Percentiles rank a stretch among this genome's conserved stretches.
These are phyloP conservation scores for Hypoxylon sp. DNA, from an alignment of 2,329 filamentous ascomycete species.

Conservation along the genomic window DNA sequence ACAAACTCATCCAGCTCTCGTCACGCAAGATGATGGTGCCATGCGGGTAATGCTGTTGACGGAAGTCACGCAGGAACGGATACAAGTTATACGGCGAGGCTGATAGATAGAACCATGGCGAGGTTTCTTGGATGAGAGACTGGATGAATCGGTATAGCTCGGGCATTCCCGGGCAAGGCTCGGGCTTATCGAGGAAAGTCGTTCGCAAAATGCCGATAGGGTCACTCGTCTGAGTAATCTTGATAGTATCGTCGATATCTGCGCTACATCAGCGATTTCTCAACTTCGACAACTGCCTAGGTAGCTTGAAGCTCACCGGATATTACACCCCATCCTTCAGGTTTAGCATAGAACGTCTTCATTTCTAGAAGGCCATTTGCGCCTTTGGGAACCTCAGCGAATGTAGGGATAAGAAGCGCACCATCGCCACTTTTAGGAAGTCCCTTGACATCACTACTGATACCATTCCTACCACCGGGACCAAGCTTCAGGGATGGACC, in stretches of 20 bases:
- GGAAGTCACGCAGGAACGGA: slow-evolving; percentile 84
- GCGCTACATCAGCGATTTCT: slow-evolving; percentile 24
- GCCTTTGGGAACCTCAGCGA: slow-evolving; percentile 66
- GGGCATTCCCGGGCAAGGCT: slow-evolving; percentile 84
- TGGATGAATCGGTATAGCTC: slow-evolving; percentile 81
- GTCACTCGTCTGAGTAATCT: slow-evolving; percentile 85
- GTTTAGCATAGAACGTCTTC: slow-evolving; percentile 80
- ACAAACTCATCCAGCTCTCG: slow-evolving; percentile 86
- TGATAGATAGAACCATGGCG: slow-evolving; percentile 93
- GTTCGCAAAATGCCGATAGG: slow-evolving; percentile 84
- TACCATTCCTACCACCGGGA: slow-evolving; percentile 79
- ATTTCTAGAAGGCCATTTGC: slow-evolving; percentile 71
- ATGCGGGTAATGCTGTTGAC: slow-evolving; percentile 77
- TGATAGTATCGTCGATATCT: slow-evolving; percentile 97
- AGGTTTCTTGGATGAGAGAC: slow-evolving; percentile 65
- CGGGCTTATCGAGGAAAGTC: slow-evolving; percentile 84
- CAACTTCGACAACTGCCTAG: no score
- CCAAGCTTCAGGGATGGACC: slow-evolving; percentile 69
- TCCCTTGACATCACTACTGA: slow-evolving; percentile 74
- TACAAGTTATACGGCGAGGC: slow-evolving; percentile 97
- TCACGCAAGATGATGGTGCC: slow-evolving; percentile 90
- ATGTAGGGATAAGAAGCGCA: slow-evolving; percentile 60
- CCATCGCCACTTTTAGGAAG: slow-evolving; percentile 66
- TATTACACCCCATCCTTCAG: slow-evolving; percentile 86
- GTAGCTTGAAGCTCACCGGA: slow-evolving; percentile 67